phyloP scores from a whole-genome alignment of 768 basidiomycete species.

The Lentinula boryana region DNA sequence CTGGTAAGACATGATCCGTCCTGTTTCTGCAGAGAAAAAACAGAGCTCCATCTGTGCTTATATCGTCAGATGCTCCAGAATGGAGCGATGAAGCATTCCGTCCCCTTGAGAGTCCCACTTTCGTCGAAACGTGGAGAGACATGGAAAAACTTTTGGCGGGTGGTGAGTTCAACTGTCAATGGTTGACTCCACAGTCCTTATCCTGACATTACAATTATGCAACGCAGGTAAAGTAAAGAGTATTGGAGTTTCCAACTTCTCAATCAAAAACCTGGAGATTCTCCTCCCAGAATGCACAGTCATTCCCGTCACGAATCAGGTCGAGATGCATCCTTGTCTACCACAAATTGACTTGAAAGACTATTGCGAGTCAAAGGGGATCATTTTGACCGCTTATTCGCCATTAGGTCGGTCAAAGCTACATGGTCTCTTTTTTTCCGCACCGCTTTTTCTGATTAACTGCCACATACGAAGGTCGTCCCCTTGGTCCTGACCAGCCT shows the following conservation, averaged over 20 bases:
- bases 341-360: slow-evolving; percentile 42
- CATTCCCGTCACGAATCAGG: slow-evolving; percentile 51
- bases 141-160: slow-evolving; percentile 24
- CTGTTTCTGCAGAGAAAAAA: neutral
- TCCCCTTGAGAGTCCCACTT: slow-evolving; percentile 20
- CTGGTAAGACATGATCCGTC: neutral
- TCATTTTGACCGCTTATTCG: slow-evolving; percentile 45
- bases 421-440: neutral
- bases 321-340: slow-evolving; percentile 51
- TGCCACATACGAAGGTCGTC: slow-evolving; percentile 5
- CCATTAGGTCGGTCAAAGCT: slow-evolving; percentile 26
- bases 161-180: slow-evolving; percentile 11
- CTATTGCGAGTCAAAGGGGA: slow-evolving; percentile 43
- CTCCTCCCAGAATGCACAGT: slow-evolving; percentile 40
- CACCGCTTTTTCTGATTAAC: no score
- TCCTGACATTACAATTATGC: neutral
- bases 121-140: slow-evolving; percentile 22
- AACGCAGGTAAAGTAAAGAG: slow-evolving; percentile 33
- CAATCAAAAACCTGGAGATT: slow-evolving; percentile 32
- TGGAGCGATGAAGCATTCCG: slow-evolving; percentile 4
- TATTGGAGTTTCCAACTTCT: slow-evolving; percentile 58
- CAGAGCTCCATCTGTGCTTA: neutral
- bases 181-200: neutral
- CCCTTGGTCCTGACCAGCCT: slow-evolving; percentile 10
- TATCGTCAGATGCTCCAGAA: neutral